Percentiles rank a stretch among this genome's conserved stretches.
Evolutionary conservation across 306 rosid species (phyloP).

Genomic region (Dalbergia cochinchinensis): DNA sequence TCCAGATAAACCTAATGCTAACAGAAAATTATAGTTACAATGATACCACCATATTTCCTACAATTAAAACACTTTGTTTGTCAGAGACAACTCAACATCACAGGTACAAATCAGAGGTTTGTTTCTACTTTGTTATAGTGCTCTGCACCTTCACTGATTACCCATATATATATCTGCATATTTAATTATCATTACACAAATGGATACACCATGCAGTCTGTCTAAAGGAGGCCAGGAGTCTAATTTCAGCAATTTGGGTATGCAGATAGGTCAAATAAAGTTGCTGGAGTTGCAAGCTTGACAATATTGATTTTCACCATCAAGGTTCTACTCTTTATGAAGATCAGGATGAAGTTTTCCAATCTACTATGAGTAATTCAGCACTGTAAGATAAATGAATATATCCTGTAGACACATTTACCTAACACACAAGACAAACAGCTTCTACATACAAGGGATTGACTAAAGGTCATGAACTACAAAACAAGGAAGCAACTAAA

Average conservation of each 20-base stretch:
- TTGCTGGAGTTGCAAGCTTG: not conserved
- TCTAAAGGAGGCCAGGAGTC: not conserved
- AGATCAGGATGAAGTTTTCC: conserved; percentile 14
- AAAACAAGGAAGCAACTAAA: conserved; percentile 35
- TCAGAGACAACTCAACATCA: not conserved
- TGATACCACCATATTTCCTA: conserved; percentile 7
- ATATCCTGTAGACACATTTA: not conserved
- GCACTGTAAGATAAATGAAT: not conserved
- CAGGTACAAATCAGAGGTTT: not conserved
- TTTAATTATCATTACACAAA: conserved; percentile 2
- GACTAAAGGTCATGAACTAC: conserved; percentile 15
- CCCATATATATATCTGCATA: not conserved
- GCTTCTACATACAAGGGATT: conserved; percentile 8
- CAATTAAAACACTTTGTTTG: conserved; percentile 4
- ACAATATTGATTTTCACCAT: conserved; percentile 2
- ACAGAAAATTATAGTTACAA: not conserved
- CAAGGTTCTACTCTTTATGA: conserved; percentile 2
- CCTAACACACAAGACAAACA: conserved; percentile 7
- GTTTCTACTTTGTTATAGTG: not conserved
- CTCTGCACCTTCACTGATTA: not conserved
- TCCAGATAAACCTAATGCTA: not conserved
- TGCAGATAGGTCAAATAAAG: conserved; percentile 1
- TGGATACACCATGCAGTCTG: not conserved
- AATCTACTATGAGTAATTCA: not conserved
- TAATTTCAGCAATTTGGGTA: not conserved